Base-by-base conservation (phyloP, 2,329 filamentous ascomycete genomes). In the Hypoxylon sp. region DNA sequence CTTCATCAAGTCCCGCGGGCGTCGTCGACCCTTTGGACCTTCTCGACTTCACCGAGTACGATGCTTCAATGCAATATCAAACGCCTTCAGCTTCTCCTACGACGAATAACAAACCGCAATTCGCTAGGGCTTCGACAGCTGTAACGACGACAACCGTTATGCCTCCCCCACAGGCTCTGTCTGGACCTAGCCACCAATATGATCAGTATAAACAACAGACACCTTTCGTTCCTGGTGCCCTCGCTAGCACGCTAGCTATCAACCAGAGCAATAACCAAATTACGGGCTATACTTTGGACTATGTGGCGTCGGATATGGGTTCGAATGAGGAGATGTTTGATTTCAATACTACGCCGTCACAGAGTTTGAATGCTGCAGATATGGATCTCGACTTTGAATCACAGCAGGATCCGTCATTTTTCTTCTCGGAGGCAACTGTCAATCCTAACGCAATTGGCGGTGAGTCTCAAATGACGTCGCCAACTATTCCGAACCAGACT, bases 161-260 rank as follows among this genome's bases (percentile, higher is more conserved):
- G 63, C 79, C 87, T 17, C 80, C 86, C 6, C 80, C 75, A 25
- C 87, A 90, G 68, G 86, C 86, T 19, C 88, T 94, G 76, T 90
- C 89, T 51, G 93, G 90, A 36, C 95, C 96, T 7, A 97, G 93
- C 80, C 94, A 98, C 82, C 93, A 97, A 81, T 98, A 98, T 84
- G 93, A 94, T 76, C 90, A 93, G 77, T 97, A 98, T 84, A 93
- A 93, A 82, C 96, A 99, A 79, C 94, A 98, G 83, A 98, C 96
- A 2, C 94, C 94, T 70, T 90, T 98, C 30, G 93, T 96, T 0
- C 91, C 93, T 1, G 94, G 94, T 68, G 94, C 93, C 57, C 84
- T 96, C 69, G 90, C 91, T 45, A 92, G 89, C 80, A 92, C 94
- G 11, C 87, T 96, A 77, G 91, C 92, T 36, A 87, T 96, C 74